These are phyloP conservation scores for Bombardia bombarda DNA, from an alignment of 495 filamentous ascomycete genomes.

Conservation along the genomic window DNA sequence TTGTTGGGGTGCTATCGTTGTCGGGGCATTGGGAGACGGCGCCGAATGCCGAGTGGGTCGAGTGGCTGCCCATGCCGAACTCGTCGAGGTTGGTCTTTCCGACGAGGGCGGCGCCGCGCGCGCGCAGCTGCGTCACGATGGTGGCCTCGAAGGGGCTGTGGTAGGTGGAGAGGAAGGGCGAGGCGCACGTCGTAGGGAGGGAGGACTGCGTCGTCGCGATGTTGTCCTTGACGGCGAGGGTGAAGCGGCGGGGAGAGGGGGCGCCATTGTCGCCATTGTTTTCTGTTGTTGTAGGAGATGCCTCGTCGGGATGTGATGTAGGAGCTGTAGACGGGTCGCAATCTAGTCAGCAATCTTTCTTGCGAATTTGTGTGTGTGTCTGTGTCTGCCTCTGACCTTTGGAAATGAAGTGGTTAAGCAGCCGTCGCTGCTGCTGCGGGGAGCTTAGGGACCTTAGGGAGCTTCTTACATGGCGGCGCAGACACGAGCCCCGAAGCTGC, in stretches of 20 bases:
- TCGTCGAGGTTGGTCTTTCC: slow-evolving; percentile 94
- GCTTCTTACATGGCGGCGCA: slow-evolving; percentile 6
- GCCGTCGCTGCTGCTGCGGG: slow-evolving; percentile 16
- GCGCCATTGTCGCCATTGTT: background rate
- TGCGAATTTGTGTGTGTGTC: background rate
- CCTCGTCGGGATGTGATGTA: background rate
- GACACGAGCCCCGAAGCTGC: slow-evolving; percentile 12
- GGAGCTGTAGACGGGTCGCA: background rate
- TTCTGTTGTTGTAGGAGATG: background rate
- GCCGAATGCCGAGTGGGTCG: slow-evolving; percentile 64
- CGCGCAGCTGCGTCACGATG: slow-evolving; percentile 58
- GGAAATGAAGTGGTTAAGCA: slow-evolving; percentile 23
- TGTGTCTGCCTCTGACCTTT: slow-evolving; percentile 5
- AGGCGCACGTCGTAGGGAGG: slow-evolving; percentile 73
- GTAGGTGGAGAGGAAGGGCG: slow-evolving; percentile 61
- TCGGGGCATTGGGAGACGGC: slow-evolving; percentile 37
- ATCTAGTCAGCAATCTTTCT: background rate
- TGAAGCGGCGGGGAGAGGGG: slow-evolving; percentile 9
- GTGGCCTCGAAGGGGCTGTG: slow-evolving; percentile 76
- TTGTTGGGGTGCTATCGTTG: background rate
- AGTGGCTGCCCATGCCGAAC: slow-evolving; percentile 97
- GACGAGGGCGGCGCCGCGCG: slow-evolving; percentile 55
- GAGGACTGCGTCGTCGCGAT: slow-evolving; percentile 56
- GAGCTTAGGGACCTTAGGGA: slow-evolving; percentile 1
- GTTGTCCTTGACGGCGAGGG: slow-evolving; percentile 80